Evolutionary conservation across 2,329 filamentous ascomycete species (phyloP).

Genomic region (Alternaria triticimaculans): DNA sequence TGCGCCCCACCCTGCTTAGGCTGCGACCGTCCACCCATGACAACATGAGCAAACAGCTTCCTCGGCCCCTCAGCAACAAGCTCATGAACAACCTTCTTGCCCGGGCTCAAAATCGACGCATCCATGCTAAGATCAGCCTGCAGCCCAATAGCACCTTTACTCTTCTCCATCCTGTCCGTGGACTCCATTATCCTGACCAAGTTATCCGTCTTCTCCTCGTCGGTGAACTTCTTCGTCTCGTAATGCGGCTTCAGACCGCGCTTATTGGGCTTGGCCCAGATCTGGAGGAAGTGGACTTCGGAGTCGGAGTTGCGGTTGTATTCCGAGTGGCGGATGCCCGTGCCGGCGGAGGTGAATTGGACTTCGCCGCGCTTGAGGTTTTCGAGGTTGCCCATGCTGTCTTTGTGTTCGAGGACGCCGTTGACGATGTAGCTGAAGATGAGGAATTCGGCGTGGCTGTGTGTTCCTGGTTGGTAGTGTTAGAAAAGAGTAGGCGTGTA

Average conservation of each 20-base stretch:
- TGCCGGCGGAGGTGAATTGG: constrained; percentile 89
- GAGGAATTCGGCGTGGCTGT: constrained; percentile 84
- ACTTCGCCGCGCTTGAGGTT: constrained; percentile 83
- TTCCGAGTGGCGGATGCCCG: constrained; percentile 79
- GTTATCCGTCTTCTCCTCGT: constrained; percentile 72
- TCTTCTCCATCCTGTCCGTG: constrained; percentile 67
- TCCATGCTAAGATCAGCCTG: constrained; percentile 86
- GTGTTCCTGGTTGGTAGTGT: constrained; percentile 60
- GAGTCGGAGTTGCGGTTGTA: constrained; percentile 76
- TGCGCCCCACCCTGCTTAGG: constrained; percentile 74
- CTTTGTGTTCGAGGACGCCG: constrained; percentile 85
- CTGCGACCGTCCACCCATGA: constrained; percentile 66
- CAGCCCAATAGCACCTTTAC: constrained; percentile 77
- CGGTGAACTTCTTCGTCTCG: constrained; percentile 74
- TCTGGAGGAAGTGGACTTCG: constrained; percentile 84
- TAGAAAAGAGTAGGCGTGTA: neutral
- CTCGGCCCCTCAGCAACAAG: constrained; percentile 69
- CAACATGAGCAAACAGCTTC: constrained; percentile 81
- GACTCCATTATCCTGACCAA: constrained; percentile 81
- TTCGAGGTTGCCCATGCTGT: constrained; percentile 75
- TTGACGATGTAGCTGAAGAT: constrained; percentile 89
- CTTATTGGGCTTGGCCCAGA: constrained; percentile 84
- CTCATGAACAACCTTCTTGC: constrained; percentile 72
- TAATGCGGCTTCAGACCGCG: constrained; percentile 75
- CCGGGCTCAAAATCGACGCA: constrained; percentile 73